phyloP scores from a whole-genome alignment of 1,139 yeast genomes.

The Sugiyamaella japonica region DNA sequence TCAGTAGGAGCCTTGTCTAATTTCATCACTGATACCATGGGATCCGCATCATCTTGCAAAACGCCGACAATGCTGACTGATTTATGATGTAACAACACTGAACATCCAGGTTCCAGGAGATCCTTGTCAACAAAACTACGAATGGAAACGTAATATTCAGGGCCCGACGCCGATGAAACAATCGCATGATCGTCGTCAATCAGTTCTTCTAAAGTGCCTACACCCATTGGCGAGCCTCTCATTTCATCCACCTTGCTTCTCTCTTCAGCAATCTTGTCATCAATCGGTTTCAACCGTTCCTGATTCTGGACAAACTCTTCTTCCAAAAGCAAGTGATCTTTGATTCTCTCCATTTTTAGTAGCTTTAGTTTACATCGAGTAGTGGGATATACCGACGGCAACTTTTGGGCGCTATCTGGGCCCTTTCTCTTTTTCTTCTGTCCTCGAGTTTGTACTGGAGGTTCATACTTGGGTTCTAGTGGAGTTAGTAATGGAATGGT shows the following conservation, averaged over 20 bases:
- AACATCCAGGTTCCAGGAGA: constrained; percentile 95
- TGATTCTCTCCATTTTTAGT: constrained; percentile 90
- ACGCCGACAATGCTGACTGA: constrained; percentile 95
- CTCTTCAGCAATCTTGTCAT: constrained; percentile 95
- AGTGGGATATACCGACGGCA: constrained; percentile 87
- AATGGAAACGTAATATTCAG: constrained; percentile 94
- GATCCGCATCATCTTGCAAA: constrained; percentile 94
- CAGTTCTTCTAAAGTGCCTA: constrained; percentile 94
- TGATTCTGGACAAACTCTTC: constrained; percentile 96
- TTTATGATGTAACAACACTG: constrained; percentile 92
- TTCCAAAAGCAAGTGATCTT: constrained; percentile 90
- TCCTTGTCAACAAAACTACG: constrained; percentile 98
- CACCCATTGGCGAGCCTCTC: constrained; percentile 95
- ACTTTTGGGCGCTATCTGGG: constrained; percentile 81
- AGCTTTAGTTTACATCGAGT: constrained; percentile 91
- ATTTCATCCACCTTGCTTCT: constrained; percentile 92
- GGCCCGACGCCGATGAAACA: constrained; percentile 93
- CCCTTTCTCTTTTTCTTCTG: constrained; percentile 79
- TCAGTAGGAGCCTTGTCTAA: constrained; percentile 97
- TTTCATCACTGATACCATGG: constrained; percentile 97
- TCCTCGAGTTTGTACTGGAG: constrained; percentile 95
- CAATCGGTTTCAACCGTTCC: constrained; percentile 93
- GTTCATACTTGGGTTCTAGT: constrained; percentile 91
- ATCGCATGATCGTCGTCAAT: constrained; percentile 99
- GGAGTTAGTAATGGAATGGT: neutral